These are phyloP conservation scores for Talaromyces sp. DNA, from an alignment of 2,329 filamentous ascomycete species.

Conservation along the genomic window DNA sequence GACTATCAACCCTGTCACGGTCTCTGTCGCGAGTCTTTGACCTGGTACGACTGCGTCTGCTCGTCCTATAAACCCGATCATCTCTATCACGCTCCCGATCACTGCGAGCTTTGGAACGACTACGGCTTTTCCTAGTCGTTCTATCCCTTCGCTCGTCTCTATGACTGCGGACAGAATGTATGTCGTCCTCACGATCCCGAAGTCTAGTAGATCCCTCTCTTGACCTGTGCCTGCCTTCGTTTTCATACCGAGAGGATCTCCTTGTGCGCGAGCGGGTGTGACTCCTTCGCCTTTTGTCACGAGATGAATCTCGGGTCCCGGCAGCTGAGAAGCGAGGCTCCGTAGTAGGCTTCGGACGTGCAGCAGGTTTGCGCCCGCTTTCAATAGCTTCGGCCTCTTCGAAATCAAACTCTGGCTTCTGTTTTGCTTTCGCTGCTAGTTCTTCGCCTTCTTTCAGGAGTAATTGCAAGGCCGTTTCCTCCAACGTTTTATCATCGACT, in stretches of 20 bases:
- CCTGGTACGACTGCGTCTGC: conserved; percentile 23
- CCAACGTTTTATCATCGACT: conserved; percentile 51
- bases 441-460: conserved; percentile 52
- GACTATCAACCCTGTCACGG: conserved; percentile 29
- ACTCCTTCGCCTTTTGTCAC: conserved; percentile 25
- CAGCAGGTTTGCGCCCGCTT: conserved; percentile 31
- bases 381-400: conserved; percentile 43
- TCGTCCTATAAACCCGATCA: conserved; percentile 17
- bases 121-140: conserved; percentile 17
- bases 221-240: conserved; percentile 15
- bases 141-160: conserved; percentile 8
- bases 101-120: conserved; percentile 24
- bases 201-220: conserved; percentile 19
- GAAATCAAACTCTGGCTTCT: conserved; percentile 49
- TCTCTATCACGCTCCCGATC: conserved; percentile 29
- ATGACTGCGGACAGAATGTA: conserved; percentile 11
- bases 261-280: conserved; percentile 22
- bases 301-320: conserved; percentile 23
- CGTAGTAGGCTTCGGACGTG: conserved; percentile 23
- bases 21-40: conserved; percentile 23
- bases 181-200: conserved; percentile 16
- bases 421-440: conserved; percentile 48
- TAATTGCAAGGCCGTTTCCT: conserved; percentile 51
- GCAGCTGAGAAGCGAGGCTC: conserved; percentile 26
- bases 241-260: conserved; percentile 21